Evolutionary conservation across 352 stramenopile species (phyloP), one percentile per base, ranked within the genome.

Genomic region (Globisporangium polare): DNA sequence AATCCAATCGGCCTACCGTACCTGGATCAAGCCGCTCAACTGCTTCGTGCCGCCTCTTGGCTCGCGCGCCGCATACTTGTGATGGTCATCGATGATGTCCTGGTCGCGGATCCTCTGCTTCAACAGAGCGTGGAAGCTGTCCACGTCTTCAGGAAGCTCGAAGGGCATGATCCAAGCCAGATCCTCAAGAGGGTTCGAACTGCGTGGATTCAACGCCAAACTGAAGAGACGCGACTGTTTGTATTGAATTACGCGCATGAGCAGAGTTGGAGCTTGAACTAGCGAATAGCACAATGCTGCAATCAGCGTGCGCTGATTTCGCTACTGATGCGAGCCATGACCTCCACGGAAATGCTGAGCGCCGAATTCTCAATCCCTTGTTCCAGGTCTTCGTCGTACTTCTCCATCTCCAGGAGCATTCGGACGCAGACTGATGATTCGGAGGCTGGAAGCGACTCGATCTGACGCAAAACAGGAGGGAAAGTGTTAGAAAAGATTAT

Each of bases 351-450:
- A 27, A 89, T 64, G 45, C 67, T 84, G 5, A 85, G 57, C 18
- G 77, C 52, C 18, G 74, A 81, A 26, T 86, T 82, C 45, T 89
- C 78, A 20, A 88, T 74, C 42, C 76, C 69, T 55, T 89, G 66
- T 52, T 83, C 72, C 12, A 75, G 59, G 15, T 83, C 72, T 63
- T 89, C 78, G 61, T 93, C 80, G 53, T 79, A 78, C 31, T 80
- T 88, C 50, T 85, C 69, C 43, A 75, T 88, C 27, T 93, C 81
- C 39, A 93, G 67, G 22, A 80, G 69, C 12, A 93, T 65, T 41
- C 70, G 63, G 39, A 83, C 73, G 6, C 67, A 73, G 46, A 88
- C 53, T 0, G 39, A 66, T 0, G 39, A 66, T 13, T 51, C 37
- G 15, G 29, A 49, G 9, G 50, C 29, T 18, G 51, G 20, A 24